Percentiles rank a stretch among this genome's conserved stretches.
Conservation (phyloP, 23 red algal genomes). For the Gracilaria domingensis region DNA sequence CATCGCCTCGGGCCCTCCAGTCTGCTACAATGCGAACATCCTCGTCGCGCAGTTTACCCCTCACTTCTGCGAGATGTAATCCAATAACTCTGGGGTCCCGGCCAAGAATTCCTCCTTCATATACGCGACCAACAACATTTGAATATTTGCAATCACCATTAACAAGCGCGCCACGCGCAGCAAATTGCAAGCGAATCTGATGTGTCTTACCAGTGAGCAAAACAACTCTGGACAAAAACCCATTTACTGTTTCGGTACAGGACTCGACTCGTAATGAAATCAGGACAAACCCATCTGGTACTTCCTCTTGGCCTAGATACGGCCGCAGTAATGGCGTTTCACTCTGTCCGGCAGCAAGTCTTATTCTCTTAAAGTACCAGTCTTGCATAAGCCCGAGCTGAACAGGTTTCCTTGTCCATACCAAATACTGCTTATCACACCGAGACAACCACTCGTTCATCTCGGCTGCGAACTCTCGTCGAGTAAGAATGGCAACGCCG, state of each 20-base stretch:
- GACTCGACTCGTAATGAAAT: conserved; percentile 15
- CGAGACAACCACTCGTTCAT: not conserved
- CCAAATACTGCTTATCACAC: conserved; percentile 16
- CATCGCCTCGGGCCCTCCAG: conserved; percentile 2
- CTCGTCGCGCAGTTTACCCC: not conserved
- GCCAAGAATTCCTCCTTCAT: conserved; percentile 28
- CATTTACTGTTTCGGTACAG: not conserved
- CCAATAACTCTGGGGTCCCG: conserved; percentile 20
- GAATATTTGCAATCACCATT: conserved; percentile 47
- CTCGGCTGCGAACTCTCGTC: not conserved
- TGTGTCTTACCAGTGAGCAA: conserved; percentile 38
- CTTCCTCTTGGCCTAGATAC: not conserved
- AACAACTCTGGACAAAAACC: not conserved
- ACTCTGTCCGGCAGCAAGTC: not conserved
- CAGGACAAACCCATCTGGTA: not conserved
- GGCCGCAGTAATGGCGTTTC: not conserved
- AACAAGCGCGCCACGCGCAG: not conserved
- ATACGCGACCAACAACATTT: not conserved
- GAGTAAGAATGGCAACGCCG: conserved; percentile 16
- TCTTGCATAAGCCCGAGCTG: not conserved
- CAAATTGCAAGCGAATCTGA: conserved; percentile 54
- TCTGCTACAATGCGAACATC: not conserved
- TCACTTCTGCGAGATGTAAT: not conserved
- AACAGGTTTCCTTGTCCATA: conserved; percentile 4
- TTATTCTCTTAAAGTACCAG: conserved; percentile 30